Evolutionary conservation across 331 rosid species (phyloP).

Genomic region (Spiraea crenata): DNA sequence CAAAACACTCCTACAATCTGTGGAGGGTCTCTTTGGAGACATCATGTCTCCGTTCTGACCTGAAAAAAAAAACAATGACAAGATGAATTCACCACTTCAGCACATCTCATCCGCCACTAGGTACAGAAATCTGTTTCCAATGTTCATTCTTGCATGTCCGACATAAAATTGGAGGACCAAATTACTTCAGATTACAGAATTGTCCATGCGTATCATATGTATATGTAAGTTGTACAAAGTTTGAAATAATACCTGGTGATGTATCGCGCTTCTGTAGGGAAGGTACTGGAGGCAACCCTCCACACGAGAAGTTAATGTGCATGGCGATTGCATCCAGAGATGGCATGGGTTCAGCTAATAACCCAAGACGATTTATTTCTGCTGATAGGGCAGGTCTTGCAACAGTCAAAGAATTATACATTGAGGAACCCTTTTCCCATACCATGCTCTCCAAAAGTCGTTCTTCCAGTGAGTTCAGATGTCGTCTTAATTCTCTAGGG

Average conservation of each 20-base stretch:
- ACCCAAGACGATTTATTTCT: constrained; percentile 73
- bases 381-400: constrained; percentile 78
- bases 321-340: constrained; percentile 84
- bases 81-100: constrained; percentile 4
- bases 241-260: constrained; percentile 48
- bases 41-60: constrained; percentile 81
- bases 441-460: constrained; percentile 95
- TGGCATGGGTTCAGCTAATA: constrained; percentile 94
- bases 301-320: constrained; percentile 70
- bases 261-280: constrained; percentile 64
- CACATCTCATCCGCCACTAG: not conserved
- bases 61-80: constrained; percentile 40
- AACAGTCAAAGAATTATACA: constrained; percentile 89
- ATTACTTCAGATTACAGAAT: not conserved
- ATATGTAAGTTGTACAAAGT: not conserved
- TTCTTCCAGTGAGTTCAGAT: constrained; percentile 92
- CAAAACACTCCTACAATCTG: constrained; percentile 63
- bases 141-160: not conserved
- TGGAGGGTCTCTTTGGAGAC: constrained; percentile 77
- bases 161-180: not conserved
- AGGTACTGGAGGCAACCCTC: constrained; percentile 66
- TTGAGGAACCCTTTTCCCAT: constrained; percentile 96
- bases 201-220: not conserved
- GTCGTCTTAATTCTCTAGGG: constrained; percentile 90
- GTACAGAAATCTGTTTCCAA: not conserved